Base-by-base conservation (phyloP, 78 protist genomes). In the Creolimax fragrantissima region DNA sequence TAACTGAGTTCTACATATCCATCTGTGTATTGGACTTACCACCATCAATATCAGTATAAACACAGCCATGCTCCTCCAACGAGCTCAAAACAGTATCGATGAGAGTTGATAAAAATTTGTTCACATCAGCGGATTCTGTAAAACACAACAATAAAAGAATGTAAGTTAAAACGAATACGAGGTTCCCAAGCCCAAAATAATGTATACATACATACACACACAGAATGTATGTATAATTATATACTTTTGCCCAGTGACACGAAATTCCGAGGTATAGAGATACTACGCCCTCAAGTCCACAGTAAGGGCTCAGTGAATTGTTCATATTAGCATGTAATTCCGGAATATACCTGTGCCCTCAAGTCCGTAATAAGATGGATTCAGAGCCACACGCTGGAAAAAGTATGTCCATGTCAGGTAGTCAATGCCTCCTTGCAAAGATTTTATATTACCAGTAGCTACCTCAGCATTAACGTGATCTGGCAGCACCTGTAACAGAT, bases 321-420 rank as follows among this genome's bases (percentile, higher is more conserved):
- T n/a, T 17, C 74, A 11, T 58, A 17, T 58, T 2, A 0, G 37
- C 32, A 43, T 11, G 92, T 7, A 42, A 41, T 3, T 43, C 7
- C 45, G 42, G n/a, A 84, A 47, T 83, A 7, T 83, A 17, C 42
- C 5, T 5, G 90, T 86, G 45, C 91, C 96, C 32, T 95, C 91
- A 2, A 96, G 84, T 4, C 96, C 98, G 92, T 99, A 99, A 96
- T 97, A 99, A 3, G 97, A 89, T 3, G 99, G 99, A 92, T 98
- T 98, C 35, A 58, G 39, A n/a, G 89, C 24, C 3, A 98, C 93
- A 41, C 99, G 94, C 2, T 99, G 94, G 96, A 89, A 99, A 83
- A 97, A 92, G 94, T 94, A 99, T n/a, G 99, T 98, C 98, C 99
- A 98, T 3, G 99, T 94, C 74, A 98, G 93, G 47, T 96, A 99